Percentiles rank a stretch among this genome's conserved stretches.
phyloP scores from a whole-genome alignment of 345 rosid genomes.

The Leavenworthia alabamica region DNA sequence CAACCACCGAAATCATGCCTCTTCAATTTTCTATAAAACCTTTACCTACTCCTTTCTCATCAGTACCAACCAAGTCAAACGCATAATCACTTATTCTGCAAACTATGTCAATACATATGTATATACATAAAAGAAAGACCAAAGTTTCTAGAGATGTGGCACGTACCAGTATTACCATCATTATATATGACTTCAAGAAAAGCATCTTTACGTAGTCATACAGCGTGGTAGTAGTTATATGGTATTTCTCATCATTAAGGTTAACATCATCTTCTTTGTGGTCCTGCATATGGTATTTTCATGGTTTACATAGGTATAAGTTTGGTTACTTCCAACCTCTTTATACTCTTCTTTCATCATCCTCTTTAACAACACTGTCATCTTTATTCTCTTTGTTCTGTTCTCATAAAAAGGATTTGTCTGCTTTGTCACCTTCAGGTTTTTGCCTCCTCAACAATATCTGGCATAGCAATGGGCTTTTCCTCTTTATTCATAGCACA shows the following conservation, averaged over 20 bases:
- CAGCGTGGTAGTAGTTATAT: conserved; percentile 31
- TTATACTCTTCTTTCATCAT: conserved; percentile 28
- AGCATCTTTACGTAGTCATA: conserved; percentile 36
- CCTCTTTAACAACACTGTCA: conserved; percentile 32
- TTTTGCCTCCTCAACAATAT: conserved; percentile 38
- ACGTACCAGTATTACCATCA: conserved; percentile 26
- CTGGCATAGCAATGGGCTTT: conserved; percentile 17
- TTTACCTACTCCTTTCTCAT: conserved; percentile 29
- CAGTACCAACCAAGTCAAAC: conserved; percentile 36
- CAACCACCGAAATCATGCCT: conserved; percentile 36
- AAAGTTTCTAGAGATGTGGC: too few relatives aligned
- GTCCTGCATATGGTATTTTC: conserved; percentile 25
- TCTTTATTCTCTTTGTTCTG: conserved; percentile 34
- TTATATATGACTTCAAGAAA: too few relatives aligned
- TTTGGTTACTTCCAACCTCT: conserved; percentile 29
- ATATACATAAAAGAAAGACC: conserved; percentile 21
- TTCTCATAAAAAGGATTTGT: conserved; percentile 31
- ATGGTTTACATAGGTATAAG: conserved; percentile 23
- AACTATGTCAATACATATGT: conserved; percentile 37
- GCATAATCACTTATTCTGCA: conserved; percentile 23
- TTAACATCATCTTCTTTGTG: conserved; percentile 28
- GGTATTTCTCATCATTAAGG: conserved; percentile 25
- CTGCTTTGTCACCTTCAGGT: conserved; percentile 23
- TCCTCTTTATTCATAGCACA: conserved; percentile 49
- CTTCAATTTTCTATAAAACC: conserved; percentile 47